Percentiles rank a stretch among this genome's conserved stretches.
Conservation (phyloP, 1,139 yeast genomes). For the Geotrichum europaeum region DNA sequence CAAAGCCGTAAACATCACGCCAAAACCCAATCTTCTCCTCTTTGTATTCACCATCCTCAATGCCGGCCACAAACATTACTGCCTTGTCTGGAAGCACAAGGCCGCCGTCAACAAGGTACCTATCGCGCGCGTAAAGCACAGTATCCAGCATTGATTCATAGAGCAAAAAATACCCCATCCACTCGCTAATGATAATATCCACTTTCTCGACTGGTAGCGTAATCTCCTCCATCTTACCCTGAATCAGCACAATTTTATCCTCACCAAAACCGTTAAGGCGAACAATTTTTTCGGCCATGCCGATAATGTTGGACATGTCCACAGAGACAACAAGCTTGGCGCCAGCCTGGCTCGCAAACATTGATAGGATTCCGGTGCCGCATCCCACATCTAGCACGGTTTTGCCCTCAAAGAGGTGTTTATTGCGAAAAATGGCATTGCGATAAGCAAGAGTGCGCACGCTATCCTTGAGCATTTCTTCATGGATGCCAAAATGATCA, state of each 20-base stretch:
- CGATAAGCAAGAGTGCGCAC: slow-evolving; percentile 89
- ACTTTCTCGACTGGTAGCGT: slow-evolving; percentile 69
- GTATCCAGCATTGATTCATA: slow-evolving; percentile 98
- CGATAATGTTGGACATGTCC: slow-evolving; percentile 95
- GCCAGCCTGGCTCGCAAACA: slow-evolving; percentile 97
- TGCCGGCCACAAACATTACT: slow-evolving; percentile 81
- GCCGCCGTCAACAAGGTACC: slow-evolving; percentile 79
- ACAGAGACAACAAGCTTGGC: slow-evolving; percentile 96
- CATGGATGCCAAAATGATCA: slow-evolving; percentile 97
- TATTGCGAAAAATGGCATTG: slow-evolving; percentile 87
- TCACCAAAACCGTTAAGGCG: slow-evolving; percentile 72
- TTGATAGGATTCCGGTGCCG: slow-evolving; percentile 93
- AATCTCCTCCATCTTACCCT: slow-evolving; percentile 95
- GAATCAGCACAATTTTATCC: slow-evolving; percentile 80
- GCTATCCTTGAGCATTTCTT: slow-evolving; percentile 96
- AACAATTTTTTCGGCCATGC: slow-evolving; percentile 84
- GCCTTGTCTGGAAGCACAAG: slow-evolving; percentile 94
- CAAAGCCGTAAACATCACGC: slow-evolving; percentile 97
- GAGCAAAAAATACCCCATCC: slow-evolving; percentile 98
- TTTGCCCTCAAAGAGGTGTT: slow-evolving; percentile 84
- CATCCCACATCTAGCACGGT: slow-evolving; percentile 97
- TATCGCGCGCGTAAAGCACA: slow-evolving; percentile 89
- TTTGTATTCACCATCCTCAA: slow-evolving; percentile 92
- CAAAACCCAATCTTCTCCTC: slow-evolving; percentile 89
- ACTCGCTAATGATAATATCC: slow-evolving; percentile 92